These are phyloP conservation scores for Pestalotiopsis sp. DNA, from an alignment of 2,329 filamentous ascomycete genomes.

Conservation along the genomic window DNA sequence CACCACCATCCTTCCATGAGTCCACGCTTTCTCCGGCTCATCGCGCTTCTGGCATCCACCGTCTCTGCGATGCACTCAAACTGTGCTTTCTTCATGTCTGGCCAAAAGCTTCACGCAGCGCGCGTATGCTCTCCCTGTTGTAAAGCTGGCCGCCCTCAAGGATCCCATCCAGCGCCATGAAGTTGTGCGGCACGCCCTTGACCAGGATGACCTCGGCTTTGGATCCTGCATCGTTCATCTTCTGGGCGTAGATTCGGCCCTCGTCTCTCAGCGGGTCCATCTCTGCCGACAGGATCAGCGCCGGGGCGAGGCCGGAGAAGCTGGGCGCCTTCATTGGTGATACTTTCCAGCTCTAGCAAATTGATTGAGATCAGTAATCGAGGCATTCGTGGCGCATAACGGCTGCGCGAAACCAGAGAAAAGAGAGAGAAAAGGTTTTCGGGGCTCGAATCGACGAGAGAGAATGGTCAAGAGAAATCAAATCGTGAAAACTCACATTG, in stretches of 20 bases:
- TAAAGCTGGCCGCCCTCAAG: background rate
- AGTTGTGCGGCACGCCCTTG: constrained; percentile 7
- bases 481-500: background rate
- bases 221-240: constrained; percentile 10
- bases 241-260: constrained; percentile 1
- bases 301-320: background rate
- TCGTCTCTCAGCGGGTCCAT: constrained; percentile 8
- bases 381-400: background rate
- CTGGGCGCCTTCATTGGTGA: constrained; percentile 2
- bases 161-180: constrained; percentile 6
- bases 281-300: constrained; percentile 5
- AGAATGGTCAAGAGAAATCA: background rate
- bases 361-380: background rate
- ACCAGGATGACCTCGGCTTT: constrained; percentile 9
- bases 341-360: background rate
- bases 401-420: background rate
- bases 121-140: constrained; percentile 7
- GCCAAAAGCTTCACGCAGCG: background rate
- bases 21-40: background rate
- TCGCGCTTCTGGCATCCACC: background rate
- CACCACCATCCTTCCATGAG: background rate
- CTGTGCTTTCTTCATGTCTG: background rate
- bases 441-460: background rate
- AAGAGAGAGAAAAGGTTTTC: background rate
- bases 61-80: background rate